Base-by-base conservation (phyloP, 129 eudicot genomes). In the Oenanthe sinensis region DNA sequence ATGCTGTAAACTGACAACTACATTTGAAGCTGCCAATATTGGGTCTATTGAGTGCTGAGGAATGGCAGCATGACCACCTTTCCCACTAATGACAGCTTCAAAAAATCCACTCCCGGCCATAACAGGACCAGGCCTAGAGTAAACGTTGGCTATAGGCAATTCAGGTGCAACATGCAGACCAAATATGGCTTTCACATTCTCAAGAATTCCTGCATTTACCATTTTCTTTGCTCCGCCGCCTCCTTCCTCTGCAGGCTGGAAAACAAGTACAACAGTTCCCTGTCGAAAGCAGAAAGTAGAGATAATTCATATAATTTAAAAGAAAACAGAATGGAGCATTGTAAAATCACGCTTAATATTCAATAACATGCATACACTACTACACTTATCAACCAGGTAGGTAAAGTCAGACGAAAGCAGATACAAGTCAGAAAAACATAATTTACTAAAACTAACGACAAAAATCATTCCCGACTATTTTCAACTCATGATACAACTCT, bases 31-130 rank as follows among this genome's bases (percentile, higher is more conserved):
- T 36, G 96, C 90, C 81, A 91, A 48, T 13, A 91, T 88, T 8
- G 97, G 96, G 82, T 93, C 98, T 8, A 90, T 78, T 40, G 92
- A 75, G 76, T 80, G 87, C 0, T 91, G 96, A 3, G 98, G 98
- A 83, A 88, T 84, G 72, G 96, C 96, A 2, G 96, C 98, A 81
- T 93, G 98, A 54, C 98, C 98, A 0, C 98, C 98, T 78, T 89
- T 93, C 28, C 96, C 96, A 50, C 81, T 74, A 55, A 88, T 88
- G 40, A 79, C 81, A 4, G 96, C 96, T 74, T 88, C 91, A 78
- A 91, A 91, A 67, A 75, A 4, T 37, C 91, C 96, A 82, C 88
- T 75, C 0, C 69, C 92, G 0, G 96, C 96, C 81, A 85, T 17
- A 39, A 85, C 3, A 11, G 91, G 80, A 37, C 96, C 96, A 2